Evolutionary conservation across 2,329 filamentous ascomycete species (phyloP).

Genomic region (Botrytis byssoidea): DNA sequence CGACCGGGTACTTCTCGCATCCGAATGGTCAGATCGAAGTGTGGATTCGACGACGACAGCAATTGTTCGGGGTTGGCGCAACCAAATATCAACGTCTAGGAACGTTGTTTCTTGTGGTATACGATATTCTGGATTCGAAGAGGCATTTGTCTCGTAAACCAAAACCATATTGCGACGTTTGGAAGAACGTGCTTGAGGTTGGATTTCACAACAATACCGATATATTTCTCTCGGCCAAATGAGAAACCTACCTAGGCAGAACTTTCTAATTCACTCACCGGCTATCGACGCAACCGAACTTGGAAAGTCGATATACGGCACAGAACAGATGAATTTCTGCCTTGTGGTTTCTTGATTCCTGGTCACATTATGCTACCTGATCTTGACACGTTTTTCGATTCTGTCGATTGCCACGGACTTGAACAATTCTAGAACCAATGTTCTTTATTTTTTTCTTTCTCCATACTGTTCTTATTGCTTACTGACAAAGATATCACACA

Average conservation of each 20-base stretch:
- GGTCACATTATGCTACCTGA: neutral
- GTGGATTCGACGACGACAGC: slow-evolving; percentile 6
- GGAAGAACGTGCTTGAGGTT: neutral
- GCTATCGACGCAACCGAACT: neutral
- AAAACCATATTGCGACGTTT: neutral
- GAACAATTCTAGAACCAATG: neutral
- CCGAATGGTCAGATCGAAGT: neutral
- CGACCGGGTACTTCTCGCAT: slow-evolving; percentile 8
- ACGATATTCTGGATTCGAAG: neutral
- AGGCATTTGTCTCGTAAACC: neutral
- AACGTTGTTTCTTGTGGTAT: neutral
- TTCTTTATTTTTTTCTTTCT: neutral
- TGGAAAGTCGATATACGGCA: neutral
- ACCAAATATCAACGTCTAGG: neutral
- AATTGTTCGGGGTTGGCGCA: slow-evolving; percentile 1
- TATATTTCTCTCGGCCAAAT: neutral
- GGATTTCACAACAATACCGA: neutral
- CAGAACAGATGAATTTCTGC: neutral
- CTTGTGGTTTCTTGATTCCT: neutral
- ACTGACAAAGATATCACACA: neutral
- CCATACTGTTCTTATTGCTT: neutral
- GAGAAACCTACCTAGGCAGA: neutral
- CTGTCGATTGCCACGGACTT: neutral
- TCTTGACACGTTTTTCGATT: neutral
- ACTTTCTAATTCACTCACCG: neutral